phyloP scores from a whole-genome alignment of 306 rosid species.

The Medicago lupulina region DNA sequence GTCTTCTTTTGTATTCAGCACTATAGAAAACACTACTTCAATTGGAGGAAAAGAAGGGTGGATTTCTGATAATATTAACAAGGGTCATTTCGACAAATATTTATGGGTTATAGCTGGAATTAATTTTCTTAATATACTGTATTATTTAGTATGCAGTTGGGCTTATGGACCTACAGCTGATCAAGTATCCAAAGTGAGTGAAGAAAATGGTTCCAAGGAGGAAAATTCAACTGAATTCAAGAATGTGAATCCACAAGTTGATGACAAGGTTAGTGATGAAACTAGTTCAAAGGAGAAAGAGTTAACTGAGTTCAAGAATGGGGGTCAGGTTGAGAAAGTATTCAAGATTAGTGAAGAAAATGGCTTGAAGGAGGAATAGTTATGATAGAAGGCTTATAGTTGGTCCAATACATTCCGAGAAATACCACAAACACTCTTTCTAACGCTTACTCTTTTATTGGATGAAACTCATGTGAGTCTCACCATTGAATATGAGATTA shows the following conservation, averaged over 20 bases:
- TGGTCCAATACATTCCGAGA: too few species aligned
- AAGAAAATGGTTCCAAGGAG: slow-evolving; percentile 32
- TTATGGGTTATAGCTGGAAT: slow-evolving; percentile 56
- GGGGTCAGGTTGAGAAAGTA: slow-evolving; percentile 1
- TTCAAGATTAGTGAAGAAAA: slow-evolving; percentile 15
- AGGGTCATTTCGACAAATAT: slow-evolving; percentile 62
- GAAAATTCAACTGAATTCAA: slow-evolving; percentile 37
- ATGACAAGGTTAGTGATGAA: slow-evolving; percentile 3
- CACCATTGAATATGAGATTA: too few species aligned
- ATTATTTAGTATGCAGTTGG: slow-evolving; percentile 64
- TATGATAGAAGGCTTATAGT: too few species aligned
- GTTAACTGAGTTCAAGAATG: slow-evolving; percentile 32
- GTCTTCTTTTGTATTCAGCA: slow-evolving; percentile 52
- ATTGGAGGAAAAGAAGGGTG: slow-evolving; percentile 68
- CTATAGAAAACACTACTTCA: slow-evolving; percentile 53
- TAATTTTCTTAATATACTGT: slow-evolving; percentile 53
- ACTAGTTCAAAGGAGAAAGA: slow-evolving; percentile 34
- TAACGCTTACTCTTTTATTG: too few species aligned
- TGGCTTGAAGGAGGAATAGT: background rate
- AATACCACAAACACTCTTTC: too few species aligned
- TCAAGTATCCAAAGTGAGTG: background rate
- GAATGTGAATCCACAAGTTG: background rate
- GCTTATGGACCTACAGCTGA: slow-evolving; percentile 64
- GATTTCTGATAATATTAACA: slow-evolving; percentile 60
- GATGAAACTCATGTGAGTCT: too few species aligned